phyloP scores from a whole-genome alignment of 495 filamentous ascomycete species.

The Daldinia vernicosa region DNA sequence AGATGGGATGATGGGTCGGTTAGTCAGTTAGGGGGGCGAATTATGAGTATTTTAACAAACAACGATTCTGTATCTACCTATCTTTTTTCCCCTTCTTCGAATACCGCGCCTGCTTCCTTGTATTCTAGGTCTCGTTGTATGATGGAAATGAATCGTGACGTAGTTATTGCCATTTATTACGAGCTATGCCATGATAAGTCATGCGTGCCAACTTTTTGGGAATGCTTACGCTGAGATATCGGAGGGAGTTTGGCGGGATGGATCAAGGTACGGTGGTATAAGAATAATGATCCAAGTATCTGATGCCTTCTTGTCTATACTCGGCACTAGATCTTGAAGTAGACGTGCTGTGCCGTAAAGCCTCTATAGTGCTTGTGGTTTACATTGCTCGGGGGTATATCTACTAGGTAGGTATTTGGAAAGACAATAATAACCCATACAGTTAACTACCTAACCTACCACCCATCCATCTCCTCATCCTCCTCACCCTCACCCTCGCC shows the following conservation, averaged over 20 bases:
- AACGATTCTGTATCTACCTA: neutral
- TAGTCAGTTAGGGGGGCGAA: neutral
- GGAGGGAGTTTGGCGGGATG: neutral
- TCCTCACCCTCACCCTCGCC: slow-evolving; percentile 41
- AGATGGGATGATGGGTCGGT: neutral
- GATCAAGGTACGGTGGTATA: neutral
- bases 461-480: slow-evolving; percentile 28
- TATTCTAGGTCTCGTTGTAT: slow-evolving; percentile 28
- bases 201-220: neutral
- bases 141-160: slow-evolving; percentile 14
- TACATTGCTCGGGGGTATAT: slow-evolving; percentile 15
- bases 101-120: slow-evolving; percentile 19
- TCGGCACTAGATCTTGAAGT: neutral
- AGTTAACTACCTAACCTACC: neutral
- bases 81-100: neutral
- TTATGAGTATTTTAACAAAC: slow-evolving; percentile 4
- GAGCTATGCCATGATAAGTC: neutral
- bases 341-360: neutral
- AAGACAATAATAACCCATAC: neutral
- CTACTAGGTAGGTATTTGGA: neutral
- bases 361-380: neutral
- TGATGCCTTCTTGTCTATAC: neutral
- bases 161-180: slow-evolving; percentile 3
- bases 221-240: neutral
- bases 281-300: no score